Conservation (phyloP, 2,329 filamentous ascomycete genomes). For the Penicillium sp. region DNA sequence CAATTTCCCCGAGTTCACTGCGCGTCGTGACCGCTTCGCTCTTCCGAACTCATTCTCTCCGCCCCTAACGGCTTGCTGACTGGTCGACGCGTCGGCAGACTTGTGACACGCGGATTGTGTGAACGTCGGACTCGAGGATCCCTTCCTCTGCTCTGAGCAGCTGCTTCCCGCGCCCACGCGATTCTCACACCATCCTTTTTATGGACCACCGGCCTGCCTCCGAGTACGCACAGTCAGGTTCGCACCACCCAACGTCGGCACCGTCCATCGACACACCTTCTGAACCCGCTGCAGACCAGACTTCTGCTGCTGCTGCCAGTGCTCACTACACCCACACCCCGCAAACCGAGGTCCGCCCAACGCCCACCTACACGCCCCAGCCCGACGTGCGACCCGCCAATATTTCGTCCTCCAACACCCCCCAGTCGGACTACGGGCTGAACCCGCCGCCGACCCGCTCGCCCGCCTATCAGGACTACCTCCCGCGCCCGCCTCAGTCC, state of each 20-base stretch:
- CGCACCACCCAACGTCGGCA: constrained; percentile 54
- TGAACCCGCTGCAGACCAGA: constrained; percentile 85
- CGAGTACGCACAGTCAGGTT: constrained; percentile 86
- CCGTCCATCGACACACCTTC: constrained; percentile 61
- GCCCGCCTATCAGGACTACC: constrained; percentile 80
- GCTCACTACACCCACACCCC: constrained; percentile 42
- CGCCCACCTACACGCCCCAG: constrained; percentile 71
- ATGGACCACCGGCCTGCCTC: constrained; percentile 63
- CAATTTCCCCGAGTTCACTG: constrained; percentile 25
- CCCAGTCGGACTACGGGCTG: constrained; percentile 83
- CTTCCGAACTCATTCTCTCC: neutral
- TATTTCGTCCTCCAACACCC: constrained; percentile 75
- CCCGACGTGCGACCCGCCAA: constrained; percentile 72
- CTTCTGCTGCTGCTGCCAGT: constrained; percentile 71
- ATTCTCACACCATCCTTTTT: constrained; percentile 36
- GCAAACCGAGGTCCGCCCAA: constrained; percentile 39
- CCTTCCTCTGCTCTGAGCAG: too few species aligned
- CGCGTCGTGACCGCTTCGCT: too few species aligned
- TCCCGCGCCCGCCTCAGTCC: constrained; percentile 76
- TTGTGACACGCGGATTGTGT: too few species aligned
- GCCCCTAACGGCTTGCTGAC: too few species aligned
- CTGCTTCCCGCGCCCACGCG: constrained; percentile 15
- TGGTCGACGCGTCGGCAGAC: too few species aligned
- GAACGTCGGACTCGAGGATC: too few species aligned
- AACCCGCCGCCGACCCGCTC: constrained; percentile 70